phyloP scores from a whole-genome alignment of 2,329 filamentous ascomycete genomes.

The Sclerotinia spermophila region DNA sequence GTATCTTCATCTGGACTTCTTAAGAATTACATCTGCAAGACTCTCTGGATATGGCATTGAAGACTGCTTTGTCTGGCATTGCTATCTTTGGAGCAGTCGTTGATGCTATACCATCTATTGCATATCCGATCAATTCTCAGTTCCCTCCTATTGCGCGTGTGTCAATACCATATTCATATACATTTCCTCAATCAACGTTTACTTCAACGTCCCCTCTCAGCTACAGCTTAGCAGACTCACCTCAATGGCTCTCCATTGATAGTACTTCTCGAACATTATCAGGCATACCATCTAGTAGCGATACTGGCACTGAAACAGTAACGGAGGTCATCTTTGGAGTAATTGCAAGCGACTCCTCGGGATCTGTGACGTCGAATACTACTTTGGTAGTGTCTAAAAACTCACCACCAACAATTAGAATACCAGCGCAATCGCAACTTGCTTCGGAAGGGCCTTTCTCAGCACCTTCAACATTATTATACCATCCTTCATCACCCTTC shows the following conservation, averaged over 20 bases:
- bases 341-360: constrained; percentile 64
- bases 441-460: constrained; percentile 56
- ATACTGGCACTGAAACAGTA: constrained; percentile 54
- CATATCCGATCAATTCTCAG: constrained; percentile 80
- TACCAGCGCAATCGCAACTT: constrained; percentile 57
- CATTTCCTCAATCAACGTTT: constrained; percentile 73
- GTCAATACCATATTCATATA: constrained; percentile 63
- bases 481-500: constrained; percentile 52
- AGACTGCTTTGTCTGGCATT: constrained; percentile 20
- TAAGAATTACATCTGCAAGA: constrained; percentile 16
- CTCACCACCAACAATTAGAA: constrained; percentile 50
- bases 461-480: constrained; percentile 55
- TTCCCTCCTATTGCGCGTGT: constrained; percentile 74
- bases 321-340: constrained; percentile 51
- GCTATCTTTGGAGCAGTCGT: constrained; percentile 26
- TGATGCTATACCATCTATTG: constrained; percentile 40
- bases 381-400: constrained; percentile 67
- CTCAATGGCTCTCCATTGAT: constrained; percentile 73
- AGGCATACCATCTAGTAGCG: constrained; percentile 60
- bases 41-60: constrained; percentile 29
- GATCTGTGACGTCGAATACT: constrained; percentile 59
- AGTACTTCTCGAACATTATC: constrained; percentile 60
- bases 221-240: constrained; percentile 64
- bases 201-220: constrained; percentile 54
- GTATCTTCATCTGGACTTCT: constrained; percentile 17